phyloP scores from a whole-genome alignment of 2,329 filamentous ascomycete species.

The Verticillium albo-atrum region DNA sequence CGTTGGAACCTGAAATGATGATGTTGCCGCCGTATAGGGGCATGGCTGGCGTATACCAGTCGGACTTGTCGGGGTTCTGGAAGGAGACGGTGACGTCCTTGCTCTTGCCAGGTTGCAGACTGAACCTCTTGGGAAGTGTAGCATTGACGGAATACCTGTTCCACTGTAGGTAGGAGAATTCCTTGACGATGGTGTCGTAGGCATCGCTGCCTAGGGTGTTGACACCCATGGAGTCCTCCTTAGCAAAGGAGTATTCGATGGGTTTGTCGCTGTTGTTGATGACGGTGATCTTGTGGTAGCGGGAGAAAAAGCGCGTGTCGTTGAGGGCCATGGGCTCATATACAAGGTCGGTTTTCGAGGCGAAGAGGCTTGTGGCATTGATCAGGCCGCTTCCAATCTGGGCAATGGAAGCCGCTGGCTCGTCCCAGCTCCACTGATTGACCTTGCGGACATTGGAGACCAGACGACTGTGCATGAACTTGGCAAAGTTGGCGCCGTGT shows the following conservation, averaged over 20 bases:
- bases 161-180: conserved; percentile 14
- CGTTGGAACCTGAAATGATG: conserved; percentile 21
- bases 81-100: conserved; percentile 20
- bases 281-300: conserved; percentile 20
- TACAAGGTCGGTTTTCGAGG: conserved; percentile 29
- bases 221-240: conserved; percentile 26
- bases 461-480: conserved; percentile 21
- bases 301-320: conserved; percentile 34
- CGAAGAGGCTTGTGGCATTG: conserved; percentile 34
- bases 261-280: conserved; percentile 29
- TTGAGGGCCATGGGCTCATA: conserved; percentile 37
- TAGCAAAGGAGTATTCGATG: conserved; percentile 24
- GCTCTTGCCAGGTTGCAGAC: conserved; percentile 17
- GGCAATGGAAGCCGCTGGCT: conserved; percentile 22
- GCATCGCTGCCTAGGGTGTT: conserved; percentile 21
- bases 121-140: conserved; percentile 14
- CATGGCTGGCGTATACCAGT: conserved; percentile 11
- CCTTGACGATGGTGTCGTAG: conserved; percentile 9
- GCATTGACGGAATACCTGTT: conserved; percentile 11
- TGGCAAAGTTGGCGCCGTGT: conserved; percentile 24
- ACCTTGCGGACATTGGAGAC: conserved; percentile 24
- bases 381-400: conserved; percentile 37
- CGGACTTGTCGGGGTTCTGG: conserved; percentile 18
- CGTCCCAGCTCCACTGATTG: conserved; percentile 16
- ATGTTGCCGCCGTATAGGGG: conserved; percentile 30